A percentile compares a stretch with the other conserved stretches of the same genome.
These are phyloP conservation scores for Hymenoscyphus fructigenus DNA, from an alignment of 2,329 filamentous ascomycete species.

Conservation along the genomic window DNA sequence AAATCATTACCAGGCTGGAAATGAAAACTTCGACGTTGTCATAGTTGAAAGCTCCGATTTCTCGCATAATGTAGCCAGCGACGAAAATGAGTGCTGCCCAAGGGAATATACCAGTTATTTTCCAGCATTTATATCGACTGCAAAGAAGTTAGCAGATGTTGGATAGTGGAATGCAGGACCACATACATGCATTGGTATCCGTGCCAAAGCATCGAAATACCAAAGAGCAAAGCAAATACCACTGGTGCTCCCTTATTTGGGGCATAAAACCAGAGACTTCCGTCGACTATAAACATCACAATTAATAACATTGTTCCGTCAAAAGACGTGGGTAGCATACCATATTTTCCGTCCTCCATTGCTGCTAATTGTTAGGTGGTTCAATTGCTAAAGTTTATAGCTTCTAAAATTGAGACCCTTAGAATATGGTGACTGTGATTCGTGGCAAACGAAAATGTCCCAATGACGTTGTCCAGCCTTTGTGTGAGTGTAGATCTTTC, in stretches of 20 bases:
- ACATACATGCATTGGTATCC: slow-evolving; percentile 57
- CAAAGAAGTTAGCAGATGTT: not conserved
- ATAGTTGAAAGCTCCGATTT: slow-evolving; percentile 52
- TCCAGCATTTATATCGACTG: slow-evolving; percentile 58
- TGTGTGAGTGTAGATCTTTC: too few relatives aligned
- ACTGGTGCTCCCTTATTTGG: slow-evolving; percentile 56
- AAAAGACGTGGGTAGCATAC: slow-evolving; percentile 12
- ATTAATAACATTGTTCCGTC: not conserved
- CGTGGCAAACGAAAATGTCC: not conserved
- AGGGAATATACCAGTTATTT: slow-evolving; percentile 53
- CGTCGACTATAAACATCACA: slow-evolving; percentile 25
- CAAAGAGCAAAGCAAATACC: slow-evolving; percentile 50
- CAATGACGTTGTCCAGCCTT: too few relatives aligned
- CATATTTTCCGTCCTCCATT: slow-evolving; percentile 31
- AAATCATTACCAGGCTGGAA: slow-evolving; percentile 39
- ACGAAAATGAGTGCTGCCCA: slow-evolving; percentile 55
- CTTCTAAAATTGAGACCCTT: not conserved
- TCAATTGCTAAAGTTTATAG: not conserved
- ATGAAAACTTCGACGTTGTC: slow-evolving; percentile 47
- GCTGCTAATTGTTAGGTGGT: not conserved
- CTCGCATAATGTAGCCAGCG: slow-evolving; percentile 54
- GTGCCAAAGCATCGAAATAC: slow-evolving; percentile 47
- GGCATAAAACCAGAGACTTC: slow-evolving; percentile 48
- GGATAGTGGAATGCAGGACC: too few relatives aligned
- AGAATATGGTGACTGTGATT: not conserved